Evolutionary conservation across 2,329 filamentous ascomycete species (phyloP).

Genomic region (Aspergillus sp.): DNA sequence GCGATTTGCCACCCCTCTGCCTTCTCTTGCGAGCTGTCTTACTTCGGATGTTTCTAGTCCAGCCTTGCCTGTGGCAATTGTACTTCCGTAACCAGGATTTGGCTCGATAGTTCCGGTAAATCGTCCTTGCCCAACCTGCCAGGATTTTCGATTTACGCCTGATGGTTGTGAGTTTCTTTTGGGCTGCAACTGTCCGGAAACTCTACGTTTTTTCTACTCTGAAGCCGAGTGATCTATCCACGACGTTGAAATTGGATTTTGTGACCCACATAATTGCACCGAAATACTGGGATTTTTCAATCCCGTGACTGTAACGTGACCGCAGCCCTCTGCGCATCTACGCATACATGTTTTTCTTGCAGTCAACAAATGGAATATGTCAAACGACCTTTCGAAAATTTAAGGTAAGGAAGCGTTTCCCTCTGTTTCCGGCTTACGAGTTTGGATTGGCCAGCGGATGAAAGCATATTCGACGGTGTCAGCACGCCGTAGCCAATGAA

Average conservation of each 20-base stretch:
- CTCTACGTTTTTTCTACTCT: conserved; percentile 13
- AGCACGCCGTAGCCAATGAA: conserved; percentile 30
- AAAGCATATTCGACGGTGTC: conserved; percentile 29
- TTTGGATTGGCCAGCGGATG: conserved; percentile 29
- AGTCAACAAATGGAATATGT: conserved; percentile 38
- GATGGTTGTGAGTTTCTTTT: not conserved
- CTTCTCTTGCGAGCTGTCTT: conserved; percentile 29
- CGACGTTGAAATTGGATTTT: conserved; percentile 46
- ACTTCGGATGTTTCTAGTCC: conserved; percentile 23
- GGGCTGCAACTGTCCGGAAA: not conserved
- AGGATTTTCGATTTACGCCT: conserved; percentile 14
- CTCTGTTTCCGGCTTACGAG: conserved; percentile 16
- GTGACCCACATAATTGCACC: conserved; percentile 40
- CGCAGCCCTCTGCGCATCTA: conserved; percentile 36
- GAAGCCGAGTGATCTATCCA: conserved; percentile 10
- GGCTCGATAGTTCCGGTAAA: conserved; percentile 20
- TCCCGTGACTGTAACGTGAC: conserved; percentile 44
- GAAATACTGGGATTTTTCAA: conserved; percentile 37
- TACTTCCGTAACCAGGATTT: conserved; percentile 31
- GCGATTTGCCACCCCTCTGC: conserved; percentile 33
- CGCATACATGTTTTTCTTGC: conserved; percentile 28
- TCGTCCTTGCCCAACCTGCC: conserved; percentile 27
- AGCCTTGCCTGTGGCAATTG: conserved; percentile 27
- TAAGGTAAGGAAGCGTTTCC: conserved; percentile 29
- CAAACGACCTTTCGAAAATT: conserved; percentile 24